Evolutionary conservation across 345 rosid species (phyloP), one percentile per base, ranked within the genome.

Genomic region (Schrenkiella parvula): DNA sequence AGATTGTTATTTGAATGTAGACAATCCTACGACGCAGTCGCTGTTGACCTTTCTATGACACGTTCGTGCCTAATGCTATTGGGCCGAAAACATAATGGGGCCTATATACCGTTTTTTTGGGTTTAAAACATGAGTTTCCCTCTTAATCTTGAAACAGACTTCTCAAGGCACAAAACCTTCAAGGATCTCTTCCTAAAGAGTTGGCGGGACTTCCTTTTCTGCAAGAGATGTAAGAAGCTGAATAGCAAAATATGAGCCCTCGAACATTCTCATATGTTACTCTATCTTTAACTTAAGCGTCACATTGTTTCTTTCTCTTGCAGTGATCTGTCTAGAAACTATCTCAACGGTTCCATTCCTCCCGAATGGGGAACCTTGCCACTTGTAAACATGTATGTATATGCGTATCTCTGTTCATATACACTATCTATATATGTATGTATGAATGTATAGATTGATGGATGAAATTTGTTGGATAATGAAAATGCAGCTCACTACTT

Each of bases 271-370:
- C 5, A 10, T 17, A n/a, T 54, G 8, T 60, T 65, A 54, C 53
- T 14, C 1, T 25, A 23, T 5, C 32, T 22, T 57, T 41, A 59
- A 54, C 65, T 57, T 55, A 18, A 50, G 66, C 52, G 48, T 35
- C 74, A 15, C 31, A 13, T 11, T 61, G n/a, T 44, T 52, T 66
- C 38, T 70, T 35, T 8, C 8, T 44, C 41, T 29, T 52, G 26
- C 77, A 87, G 91, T 69, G 84, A 85, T 66, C 57, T 85, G 53
- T 8, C 74, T 15, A 82, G 81, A 56, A 87, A 87, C 81, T 79
- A 67, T 77, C 84, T 87, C 51, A 82, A 54, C 31, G 89, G 89
- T 51, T 67, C 87, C 17, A 72, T 85, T 43, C 91, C 82, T 68
- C 64, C 79, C 8, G 74, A 79, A 64, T 85, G 91, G 91, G 84